Conservation (phyloP, 164 flowering plant genomes). For the Brasenia schreberi region DNA sequence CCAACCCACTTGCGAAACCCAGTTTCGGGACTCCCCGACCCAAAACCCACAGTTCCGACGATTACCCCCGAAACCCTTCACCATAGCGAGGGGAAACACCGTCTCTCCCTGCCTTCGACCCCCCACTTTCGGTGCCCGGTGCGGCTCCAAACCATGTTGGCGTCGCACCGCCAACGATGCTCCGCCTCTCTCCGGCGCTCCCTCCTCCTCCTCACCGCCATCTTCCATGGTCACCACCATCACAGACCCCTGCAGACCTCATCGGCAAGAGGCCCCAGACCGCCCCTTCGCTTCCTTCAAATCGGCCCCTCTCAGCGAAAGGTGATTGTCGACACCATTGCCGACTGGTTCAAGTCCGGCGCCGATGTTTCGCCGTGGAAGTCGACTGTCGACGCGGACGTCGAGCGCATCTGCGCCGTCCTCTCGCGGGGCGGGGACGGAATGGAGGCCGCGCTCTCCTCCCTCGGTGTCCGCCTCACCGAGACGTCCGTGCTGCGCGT, state of each 20-base stretch:
- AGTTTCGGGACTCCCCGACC: too few species aligned
- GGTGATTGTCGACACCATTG: not conserved
- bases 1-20: too few species aligned
- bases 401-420: constrained; percentile 7
- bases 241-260: not conserved
- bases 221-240: not conserved
- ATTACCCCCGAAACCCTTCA: too few species aligned
- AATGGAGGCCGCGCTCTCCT: constrained; percentile 18
- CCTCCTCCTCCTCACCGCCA: not conserved
- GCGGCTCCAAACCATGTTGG: not conserved
- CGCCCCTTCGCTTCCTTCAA: constrained; percentile 23
- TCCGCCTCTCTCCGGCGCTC: constrained; percentile 2
- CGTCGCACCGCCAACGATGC: not conserved
- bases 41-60: too few species aligned
- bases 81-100: too few species aligned
- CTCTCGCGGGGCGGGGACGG: not conserved
- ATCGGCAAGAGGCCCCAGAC: not conserved
- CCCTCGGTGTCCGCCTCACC: constrained; percentile 25
- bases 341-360: constrained; percentile 24
- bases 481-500: constrained; percentile 43
- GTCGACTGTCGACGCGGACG: constrained; percentile 25
- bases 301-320: not conserved
- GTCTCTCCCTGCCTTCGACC: not conserved
- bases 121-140: not conserved
- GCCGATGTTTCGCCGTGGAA: constrained; percentile 19